Percentiles rank a stretch among this genome's conserved stretches.
phyloP scores from a whole-genome alignment of 768 basidiomycete genomes.

The Hygrophoropsis aurantiaca region DNA sequence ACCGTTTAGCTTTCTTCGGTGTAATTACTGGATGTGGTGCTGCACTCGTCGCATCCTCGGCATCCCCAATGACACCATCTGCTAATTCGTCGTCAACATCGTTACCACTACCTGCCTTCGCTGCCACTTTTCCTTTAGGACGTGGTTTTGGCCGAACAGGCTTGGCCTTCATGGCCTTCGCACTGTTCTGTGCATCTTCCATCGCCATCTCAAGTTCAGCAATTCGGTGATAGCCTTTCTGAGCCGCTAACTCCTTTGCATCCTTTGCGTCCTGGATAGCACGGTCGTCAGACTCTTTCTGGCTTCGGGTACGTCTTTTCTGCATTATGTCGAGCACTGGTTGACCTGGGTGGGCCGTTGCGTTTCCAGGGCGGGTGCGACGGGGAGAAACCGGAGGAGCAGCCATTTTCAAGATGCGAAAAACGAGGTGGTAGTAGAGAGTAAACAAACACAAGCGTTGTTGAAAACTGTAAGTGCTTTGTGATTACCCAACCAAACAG shows the following conservation, averaged over 20 bases:
- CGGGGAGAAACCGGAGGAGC: neutral
- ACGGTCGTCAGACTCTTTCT: slow-evolving; percentile 7
- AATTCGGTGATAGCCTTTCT: neutral
- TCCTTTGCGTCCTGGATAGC: neutral
- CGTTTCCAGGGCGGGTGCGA: neutral
- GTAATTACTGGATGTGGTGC: no score
- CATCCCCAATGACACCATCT: no score
- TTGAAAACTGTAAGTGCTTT: no score
- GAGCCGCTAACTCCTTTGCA: neutral
- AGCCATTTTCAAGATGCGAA: no score
- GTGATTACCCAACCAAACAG: no score
- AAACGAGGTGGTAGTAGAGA: no score
- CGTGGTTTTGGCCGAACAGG: slow-evolving; percentile 2
- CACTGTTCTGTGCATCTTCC: neutral
- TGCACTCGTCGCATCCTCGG: no score
- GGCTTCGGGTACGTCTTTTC: slow-evolving; percentile 4
- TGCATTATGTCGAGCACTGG: neutral
- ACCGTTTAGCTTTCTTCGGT: no score
- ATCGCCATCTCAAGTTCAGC: slow-evolving; percentile 1
- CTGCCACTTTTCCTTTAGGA: neutral
- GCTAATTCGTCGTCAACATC: no score
- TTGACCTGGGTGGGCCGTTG: slow-evolving; percentile 2
- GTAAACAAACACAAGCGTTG: no score
- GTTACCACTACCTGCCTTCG: no score
- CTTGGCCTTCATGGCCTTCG: neutral